Evolutionary conservation across 306 rosid species (phyloP).

Genomic region (Quercus variabilis): DNA sequence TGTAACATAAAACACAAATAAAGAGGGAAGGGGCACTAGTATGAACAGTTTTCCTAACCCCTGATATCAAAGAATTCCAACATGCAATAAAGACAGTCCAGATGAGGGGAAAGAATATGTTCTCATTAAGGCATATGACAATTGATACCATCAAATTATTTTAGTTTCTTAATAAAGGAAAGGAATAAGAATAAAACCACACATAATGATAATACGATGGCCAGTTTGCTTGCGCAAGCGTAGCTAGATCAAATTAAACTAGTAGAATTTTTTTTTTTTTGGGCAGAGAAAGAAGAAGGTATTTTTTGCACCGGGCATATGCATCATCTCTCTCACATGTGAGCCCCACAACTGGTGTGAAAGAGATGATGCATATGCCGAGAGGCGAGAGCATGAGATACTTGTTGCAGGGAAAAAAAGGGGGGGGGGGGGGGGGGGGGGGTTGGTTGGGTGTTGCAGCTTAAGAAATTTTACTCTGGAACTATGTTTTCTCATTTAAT

Average conservation of each 20-base stretch:
- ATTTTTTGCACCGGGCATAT: too few species aligned
- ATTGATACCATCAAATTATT: not conserved
- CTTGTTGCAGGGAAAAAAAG: too few species aligned
- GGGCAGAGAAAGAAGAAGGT: not conserved
- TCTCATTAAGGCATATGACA: not conserved
- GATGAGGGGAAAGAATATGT: not conserved
- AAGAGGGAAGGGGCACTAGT: not conserved
- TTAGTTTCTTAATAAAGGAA: not conserved
- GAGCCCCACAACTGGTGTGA: too few species aligned
- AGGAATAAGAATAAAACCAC: not conserved
- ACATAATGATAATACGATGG: not conserved
- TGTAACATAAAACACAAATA: not conserved
- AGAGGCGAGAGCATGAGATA: too few species aligned
- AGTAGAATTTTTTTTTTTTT: too few species aligned
- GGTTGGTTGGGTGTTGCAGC: not conserved
- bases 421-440: too few species aligned
- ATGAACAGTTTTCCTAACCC: not conserved
- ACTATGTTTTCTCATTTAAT: not conserved
- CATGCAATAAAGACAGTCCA: not conserved
- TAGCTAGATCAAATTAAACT: not conserved
- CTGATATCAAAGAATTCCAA: not conserved
- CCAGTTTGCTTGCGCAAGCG: not conserved
- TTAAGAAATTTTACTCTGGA: not conserved
- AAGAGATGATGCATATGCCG: too few species aligned
- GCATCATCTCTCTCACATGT: too few species aligned